These are phyloP conservation scores for Globisporangium barbulae DNA, from an alignment of 352 stramenopile species.

Conservation along the genomic window DNA sequence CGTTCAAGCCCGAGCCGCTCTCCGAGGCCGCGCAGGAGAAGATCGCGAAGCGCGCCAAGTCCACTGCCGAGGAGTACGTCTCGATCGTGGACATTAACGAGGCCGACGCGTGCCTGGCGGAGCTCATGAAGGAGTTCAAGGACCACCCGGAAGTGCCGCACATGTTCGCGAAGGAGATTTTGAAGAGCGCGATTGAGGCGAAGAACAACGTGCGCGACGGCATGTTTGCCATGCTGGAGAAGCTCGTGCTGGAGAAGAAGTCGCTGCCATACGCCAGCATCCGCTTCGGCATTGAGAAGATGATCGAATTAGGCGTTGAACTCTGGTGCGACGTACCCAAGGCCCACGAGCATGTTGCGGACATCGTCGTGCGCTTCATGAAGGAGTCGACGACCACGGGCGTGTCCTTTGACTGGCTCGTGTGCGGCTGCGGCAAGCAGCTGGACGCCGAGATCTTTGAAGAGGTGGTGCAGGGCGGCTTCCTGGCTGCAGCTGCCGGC, in stretches of 20 bases:
- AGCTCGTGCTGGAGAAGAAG: slow-evolving; percentile 60
- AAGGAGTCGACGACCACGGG: slow-evolving; percentile 51
- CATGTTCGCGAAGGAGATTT: slow-evolving; percentile 56
- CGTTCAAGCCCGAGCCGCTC: slow-evolving; percentile 35
- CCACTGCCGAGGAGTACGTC: slow-evolving; percentile 74
- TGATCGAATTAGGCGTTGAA: slow-evolving; percentile 54
- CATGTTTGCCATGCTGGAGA: slow-evolving; percentile 70
- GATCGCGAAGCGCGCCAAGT: slow-evolving; percentile 77
- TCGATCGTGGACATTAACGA: slow-evolving; percentile 69
- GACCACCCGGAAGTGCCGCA: slow-evolving; percentile 49
- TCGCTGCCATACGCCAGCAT: slow-evolving; percentile 55
- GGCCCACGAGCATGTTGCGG: slow-evolving; percentile 69
- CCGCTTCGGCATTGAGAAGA: slow-evolving; percentile 55
- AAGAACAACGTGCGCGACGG: slow-evolving; percentile 47
- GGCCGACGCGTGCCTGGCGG: slow-evolving; percentile 55
- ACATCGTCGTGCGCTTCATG: slow-evolving; percentile 71
- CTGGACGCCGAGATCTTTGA: slow-evolving; percentile 59
- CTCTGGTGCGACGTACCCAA: slow-evolving; percentile 83
- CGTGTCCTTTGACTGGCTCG: slow-evolving; percentile 69
- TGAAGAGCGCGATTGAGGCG: slow-evolving; percentile 63
- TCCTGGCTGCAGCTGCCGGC: slow-evolving; percentile 51
- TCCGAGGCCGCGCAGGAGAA: slow-evolving; percentile 59
- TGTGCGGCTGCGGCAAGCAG: slow-evolving; percentile 40
- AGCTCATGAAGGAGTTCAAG: slow-evolving; percentile 68
- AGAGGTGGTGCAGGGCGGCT: slow-evolving; percentile 68